Base-by-base conservation (phyloP, 2,329 filamentous ascomycete species). In the Hymenoscyphus occultus region DNA sequence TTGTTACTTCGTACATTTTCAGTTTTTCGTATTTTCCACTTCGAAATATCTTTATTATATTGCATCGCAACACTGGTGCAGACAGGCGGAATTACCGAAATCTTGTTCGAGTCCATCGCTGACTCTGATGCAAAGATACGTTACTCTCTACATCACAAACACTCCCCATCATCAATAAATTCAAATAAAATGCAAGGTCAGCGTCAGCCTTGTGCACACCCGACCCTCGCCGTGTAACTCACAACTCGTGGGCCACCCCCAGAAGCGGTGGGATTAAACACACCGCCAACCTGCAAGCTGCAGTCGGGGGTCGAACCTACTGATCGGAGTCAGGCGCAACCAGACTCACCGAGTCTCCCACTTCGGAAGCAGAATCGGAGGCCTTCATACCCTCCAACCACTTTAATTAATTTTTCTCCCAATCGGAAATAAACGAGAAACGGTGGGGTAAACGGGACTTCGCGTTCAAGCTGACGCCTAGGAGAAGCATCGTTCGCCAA, bases 241-340 rank as follows among this genome's bases (percentile, higher is more conserved):
- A 51, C 45, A 51, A n/a, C 45, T 51, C 45, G 19, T 51, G 45
- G 45, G 45, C 35, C 28, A 28, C 35, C 35, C 35, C 35, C 35
- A 35, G 35, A 28, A 35, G 35, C 45, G 45, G 45, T 51, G 45
- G 45, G n/a, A 51, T 51, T 7, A 51, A 51, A 51, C 45, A 51
- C 45, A 51, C 45, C 45, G 45, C 45, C 45, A 51, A 51, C 45
- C 45, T 51, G 45, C 45, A 51, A 51, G 45, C 45, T 51, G 45
- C 45, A 51, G 45, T 51, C 22, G 45, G 45, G 45, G 45, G 16
- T 48, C 7, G 42, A 19, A 7, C 9, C 19, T 9, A 48, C 16
- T 48, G n/a, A 22, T 48, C 45, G 16, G 45, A n/a, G 45, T 48
- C 45, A 48, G 45, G 45, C 45, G 45, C 45, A 22, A 19, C 12